Conservation (phyloP, 1,139 yeast genomes). For the Scheffersomyces titani region DNA sequence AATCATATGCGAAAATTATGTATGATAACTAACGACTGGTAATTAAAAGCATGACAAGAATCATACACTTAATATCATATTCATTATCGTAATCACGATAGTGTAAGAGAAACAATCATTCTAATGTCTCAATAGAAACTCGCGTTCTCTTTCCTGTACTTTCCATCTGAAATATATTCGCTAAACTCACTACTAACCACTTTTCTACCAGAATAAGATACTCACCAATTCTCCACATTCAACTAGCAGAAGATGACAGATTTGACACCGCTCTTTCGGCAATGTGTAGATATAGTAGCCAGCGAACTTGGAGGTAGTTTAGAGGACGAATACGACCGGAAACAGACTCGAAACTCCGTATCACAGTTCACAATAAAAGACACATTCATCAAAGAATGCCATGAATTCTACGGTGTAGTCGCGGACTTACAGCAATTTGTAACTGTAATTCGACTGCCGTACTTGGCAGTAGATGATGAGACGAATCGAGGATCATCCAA, state of each 20-base stretch:
- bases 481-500: conserved; percentile 6
- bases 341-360: conserved; percentile 4
- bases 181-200: neutral
- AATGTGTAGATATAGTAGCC: conserved; percentile 48
- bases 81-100: neutral
- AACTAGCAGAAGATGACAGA: conserved; percentile 45
- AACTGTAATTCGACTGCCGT: conserved; percentile 41
- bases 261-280: conserved; percentile 51
- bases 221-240: neutral
- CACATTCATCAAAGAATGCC: conserved; percentile 53
- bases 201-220: neutral
- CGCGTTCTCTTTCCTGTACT: neutral
- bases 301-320: conserved; percentile 21
- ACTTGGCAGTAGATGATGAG: conserved; percentile 42
- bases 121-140: no score
- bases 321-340: conserved; percentile 9
- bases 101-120: neutral
- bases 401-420: conserved; percentile 44
- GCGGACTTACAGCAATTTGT: conserved; percentile 41
- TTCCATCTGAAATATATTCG: neutral
- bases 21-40: neutral
- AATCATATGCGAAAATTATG: neutral
- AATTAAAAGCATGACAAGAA: neutral
- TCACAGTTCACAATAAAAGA: conserved; percentile 36
- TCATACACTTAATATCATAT: neutral